Conservation (phyloP, 2,329 filamentous ascomycete genomes). For the Cyclaneusma minus region DNA sequence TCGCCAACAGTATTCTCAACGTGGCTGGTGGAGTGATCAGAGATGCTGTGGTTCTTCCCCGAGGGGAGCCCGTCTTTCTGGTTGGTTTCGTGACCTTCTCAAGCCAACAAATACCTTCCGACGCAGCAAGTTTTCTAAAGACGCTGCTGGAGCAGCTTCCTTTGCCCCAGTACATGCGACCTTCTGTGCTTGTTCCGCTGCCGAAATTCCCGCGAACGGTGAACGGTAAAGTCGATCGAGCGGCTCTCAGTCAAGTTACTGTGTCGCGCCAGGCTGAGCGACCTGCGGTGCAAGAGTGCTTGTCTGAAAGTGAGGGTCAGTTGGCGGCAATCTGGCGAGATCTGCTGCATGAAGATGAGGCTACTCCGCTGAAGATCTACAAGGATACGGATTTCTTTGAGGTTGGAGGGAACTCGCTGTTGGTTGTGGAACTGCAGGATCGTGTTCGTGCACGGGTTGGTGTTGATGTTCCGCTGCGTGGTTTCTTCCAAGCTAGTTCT, state of each 20-base stretch:
- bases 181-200: slow-evolving; percentile 12
- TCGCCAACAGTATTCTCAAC: slow-evolving; percentile 18
- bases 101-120: slow-evolving; percentile 1
- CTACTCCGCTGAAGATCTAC: not conserved
- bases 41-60: slow-evolving; percentile 14
- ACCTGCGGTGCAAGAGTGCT: not conserved
- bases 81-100: slow-evolving; percentile 21
- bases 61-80: slow-evolving; percentile 13
- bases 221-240: slow-evolving; percentile 4
- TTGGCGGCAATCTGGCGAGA: slow-evolving; percentile 11
- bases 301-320: slow-evolving; percentile 6
- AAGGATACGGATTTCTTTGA: slow-evolving; percentile 16
- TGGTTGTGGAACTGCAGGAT: slow-evolving; percentile 14
- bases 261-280: not conserved
- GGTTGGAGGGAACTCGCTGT: slow-evolving; percentile 19
- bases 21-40: slow-evolving; percentile 11
- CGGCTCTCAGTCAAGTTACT: not conserved
- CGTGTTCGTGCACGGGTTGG: slow-evolving; percentile 15
- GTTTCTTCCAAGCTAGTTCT: slow-evolving; percentile 23
- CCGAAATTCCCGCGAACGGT: not conserved
- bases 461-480: slow-evolving; percentile 15
- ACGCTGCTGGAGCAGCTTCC: slow-evolving; percentile 3
- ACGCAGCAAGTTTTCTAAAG: slow-evolving; percentile 1
- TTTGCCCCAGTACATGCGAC: slow-evolving; percentile 15
- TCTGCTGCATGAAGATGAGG: slow-evolving; percentile 4